Evolutionary conservation across 176 grass and related monocot species (phyloP).

Genomic region (Bolboschoenus planiculmis): DNA sequence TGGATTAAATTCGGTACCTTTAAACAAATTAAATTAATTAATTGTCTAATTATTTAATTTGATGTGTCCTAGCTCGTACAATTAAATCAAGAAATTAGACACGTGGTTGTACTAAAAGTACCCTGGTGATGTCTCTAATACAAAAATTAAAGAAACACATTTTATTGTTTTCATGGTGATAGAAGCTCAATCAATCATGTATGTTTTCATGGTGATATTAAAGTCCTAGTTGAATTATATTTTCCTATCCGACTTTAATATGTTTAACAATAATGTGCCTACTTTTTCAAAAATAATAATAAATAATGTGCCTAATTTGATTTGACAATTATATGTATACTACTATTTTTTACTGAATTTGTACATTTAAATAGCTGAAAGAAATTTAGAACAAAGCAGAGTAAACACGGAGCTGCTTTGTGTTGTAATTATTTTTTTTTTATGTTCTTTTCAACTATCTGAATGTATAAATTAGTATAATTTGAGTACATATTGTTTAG

Average conservation of each 20-base stretch:
- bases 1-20: background rate
- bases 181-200: constrained; percentile 2
- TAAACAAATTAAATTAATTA: background rate
- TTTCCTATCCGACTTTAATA: background rate
- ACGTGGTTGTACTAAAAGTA: background rate
- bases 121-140: background rate
- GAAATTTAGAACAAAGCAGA: too few relatives aligned
- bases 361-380: background rate
- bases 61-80: background rate
- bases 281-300: too few relatives aligned
- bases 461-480: too few relatives aligned
- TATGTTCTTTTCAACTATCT: too few relatives aligned
- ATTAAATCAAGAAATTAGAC: background rate
- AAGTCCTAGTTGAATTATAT: background rate
- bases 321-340: too few relatives aligned
- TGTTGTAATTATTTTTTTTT: too few relatives aligned
- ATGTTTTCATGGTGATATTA: too few relatives aligned
- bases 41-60: background rate
- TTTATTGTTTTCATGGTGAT: background rate
- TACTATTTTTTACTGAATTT: background rate
- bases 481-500: too few relatives aligned
- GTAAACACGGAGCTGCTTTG: too few relatives aligned
- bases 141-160: background rate
- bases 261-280: background rate
- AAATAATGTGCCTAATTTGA: too few relatives aligned